Evolutionary conservation across 495 filamentous ascomycete species (phyloP), one percentile per base, ranked within the genome.

Genomic region (Aspergillus ostianus): DNA sequence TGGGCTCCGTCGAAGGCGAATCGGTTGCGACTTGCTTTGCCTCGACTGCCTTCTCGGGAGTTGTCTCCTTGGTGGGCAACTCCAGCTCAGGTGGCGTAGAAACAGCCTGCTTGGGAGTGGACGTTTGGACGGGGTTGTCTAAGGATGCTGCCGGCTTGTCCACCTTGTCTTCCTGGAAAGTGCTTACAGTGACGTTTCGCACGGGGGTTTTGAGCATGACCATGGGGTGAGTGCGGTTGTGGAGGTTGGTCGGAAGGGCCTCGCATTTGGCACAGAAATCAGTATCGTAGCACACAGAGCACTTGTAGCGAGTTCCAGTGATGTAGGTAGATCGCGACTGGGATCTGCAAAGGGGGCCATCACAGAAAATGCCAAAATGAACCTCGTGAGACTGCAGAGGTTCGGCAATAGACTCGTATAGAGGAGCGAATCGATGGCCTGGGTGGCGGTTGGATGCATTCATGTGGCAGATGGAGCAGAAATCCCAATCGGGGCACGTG

Each of bases 191-290:
- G 27, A 97, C 92, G 63, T 90, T 90, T 61, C 91, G 89, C 50
- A 98, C 90, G 2, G 93, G 89, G 3, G 90, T 94, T 84, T 92
- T 97, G 80, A 99, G 91, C 77, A 97, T 97, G 76, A 99, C 91
- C 67, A 98, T 77, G 6, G 94, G 94, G 68, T 99, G 94, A 17
- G 94, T 97, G 63, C 84, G 84, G 78, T 98, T 98, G 79, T 99
- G 94, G 7, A 72, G 75, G 73, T 96, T 92, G 53, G 78, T 80
- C 6, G 95, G 95, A 62, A 84, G 83, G 26, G 93, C 90, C 76
- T 99, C 94, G 75, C 94, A 99, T 67, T 84, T 89, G 63, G 88
- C 92, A 71, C 94, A 99, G 82, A 98, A 96, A 68, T 98, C 95
- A 36, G 87, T 90, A 71, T 99, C 95, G 68, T 94, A 84, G 77